Evolutionary conservation across 108 stramenopile genomes (phyloP).

Genomic region (Stephanodiscus minutulus): DNA sequence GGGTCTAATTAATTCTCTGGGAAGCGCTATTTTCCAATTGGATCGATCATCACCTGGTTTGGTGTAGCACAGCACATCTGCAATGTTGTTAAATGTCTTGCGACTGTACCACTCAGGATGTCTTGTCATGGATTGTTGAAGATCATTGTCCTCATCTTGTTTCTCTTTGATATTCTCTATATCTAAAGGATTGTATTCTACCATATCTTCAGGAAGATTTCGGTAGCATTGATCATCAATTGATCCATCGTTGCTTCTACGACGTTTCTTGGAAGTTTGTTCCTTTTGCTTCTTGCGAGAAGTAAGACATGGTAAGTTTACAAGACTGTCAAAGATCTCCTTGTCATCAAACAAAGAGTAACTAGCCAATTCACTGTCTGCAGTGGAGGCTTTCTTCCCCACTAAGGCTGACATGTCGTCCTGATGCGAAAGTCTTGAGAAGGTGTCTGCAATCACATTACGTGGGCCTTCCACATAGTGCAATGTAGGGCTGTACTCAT

Average conservation of each 20-base stretch:
- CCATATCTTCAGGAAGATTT: constrained; percentile 12
- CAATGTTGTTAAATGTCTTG: too few species aligned
- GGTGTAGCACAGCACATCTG: constrained; percentile 7
- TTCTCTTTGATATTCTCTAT: constrained; percentile 37
- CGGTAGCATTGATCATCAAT: constrained; percentile 29
- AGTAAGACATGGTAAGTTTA: constrained; percentile 16
- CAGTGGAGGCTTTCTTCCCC: not conserved
- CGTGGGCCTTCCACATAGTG: constrained; percentile 22
- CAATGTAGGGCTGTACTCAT: constrained; percentile 37
- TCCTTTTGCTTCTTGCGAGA: too few species aligned
- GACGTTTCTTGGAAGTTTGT: not conserved
- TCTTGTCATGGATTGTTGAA: constrained; percentile 25
- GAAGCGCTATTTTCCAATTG: constrained; percentile 46
- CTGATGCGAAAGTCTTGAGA: not conserved
- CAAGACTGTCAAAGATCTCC: constrained; percentile 15
- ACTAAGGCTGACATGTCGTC: not conserved
- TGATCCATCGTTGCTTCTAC: not conserved
- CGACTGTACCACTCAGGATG: constrained; percentile 33
- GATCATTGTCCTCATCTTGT: constrained; percentile 19
- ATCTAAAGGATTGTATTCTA: constrained; percentile 34
- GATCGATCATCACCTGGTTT: not conserved
- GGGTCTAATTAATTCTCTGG: constrained; percentile 9
- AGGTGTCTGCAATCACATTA: constrained; percentile 7
- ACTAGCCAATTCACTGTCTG: not conserved
- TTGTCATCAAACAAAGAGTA: constrained; percentile 5